A percentile compares a stretch with the other conserved stretches of the same genome.
phyloP scores from a whole-genome alignment of 768 basidiomycete species.

The Lentinula guzmanii region DNA sequence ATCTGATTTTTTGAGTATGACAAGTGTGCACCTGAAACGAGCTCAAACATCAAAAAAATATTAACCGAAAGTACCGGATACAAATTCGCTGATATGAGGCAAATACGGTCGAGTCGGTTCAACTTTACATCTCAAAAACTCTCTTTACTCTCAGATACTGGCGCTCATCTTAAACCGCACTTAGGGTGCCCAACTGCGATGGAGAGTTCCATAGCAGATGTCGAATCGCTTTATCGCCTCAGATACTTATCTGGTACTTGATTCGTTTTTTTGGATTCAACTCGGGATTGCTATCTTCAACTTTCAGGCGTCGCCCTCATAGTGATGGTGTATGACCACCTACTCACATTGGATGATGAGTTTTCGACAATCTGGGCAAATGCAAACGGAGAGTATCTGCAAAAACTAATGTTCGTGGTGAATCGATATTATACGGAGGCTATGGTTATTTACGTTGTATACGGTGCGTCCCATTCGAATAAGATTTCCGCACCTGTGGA shows the following conservation, averaged over 20 bases:
- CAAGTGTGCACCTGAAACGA: too few species aligned
- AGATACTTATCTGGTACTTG: background rate
- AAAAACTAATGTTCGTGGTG: background rate
- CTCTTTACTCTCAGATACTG: too few species aligned
- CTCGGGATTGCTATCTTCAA: background rate
- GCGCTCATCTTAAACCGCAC: too few species aligned
- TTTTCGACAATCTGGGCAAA: background rate
- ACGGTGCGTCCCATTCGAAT: background rate
- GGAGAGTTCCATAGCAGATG: background rate
- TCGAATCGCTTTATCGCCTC: background rate
- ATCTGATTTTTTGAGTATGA: too few species aligned
- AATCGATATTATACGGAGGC: background rate
- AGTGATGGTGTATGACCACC: background rate
- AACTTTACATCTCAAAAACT: too few species aligned
- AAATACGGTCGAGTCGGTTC: too few species aligned
- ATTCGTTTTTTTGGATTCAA: background rate
- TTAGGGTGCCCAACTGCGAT: background rate
- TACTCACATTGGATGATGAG: background rate
- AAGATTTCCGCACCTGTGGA: background rate
- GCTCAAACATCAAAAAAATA: too few species aligned
- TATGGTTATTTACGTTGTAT: background rate
- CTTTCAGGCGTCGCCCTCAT: background rate
- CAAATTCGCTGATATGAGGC: too few species aligned
- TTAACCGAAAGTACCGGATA: too few species aligned
- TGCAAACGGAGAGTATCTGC: background rate